Conservation (phyloP, 2,329 filamentous ascomycete genomes). For the Lasiodiplodia gonubiensis region DNA sequence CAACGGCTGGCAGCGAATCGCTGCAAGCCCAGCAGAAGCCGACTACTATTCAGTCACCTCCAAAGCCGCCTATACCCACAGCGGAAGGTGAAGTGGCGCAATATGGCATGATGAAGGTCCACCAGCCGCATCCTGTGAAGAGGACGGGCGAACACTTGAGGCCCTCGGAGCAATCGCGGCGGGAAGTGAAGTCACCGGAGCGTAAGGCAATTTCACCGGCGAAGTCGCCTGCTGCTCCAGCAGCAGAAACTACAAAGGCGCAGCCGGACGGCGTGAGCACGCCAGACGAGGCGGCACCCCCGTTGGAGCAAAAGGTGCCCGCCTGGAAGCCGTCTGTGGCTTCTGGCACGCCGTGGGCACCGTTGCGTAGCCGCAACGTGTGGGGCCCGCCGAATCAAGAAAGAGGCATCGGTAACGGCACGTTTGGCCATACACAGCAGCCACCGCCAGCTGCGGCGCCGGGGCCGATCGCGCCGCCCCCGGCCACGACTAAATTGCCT, state of each 20-base stretch:
- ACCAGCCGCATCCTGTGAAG: constrained; percentile 60
- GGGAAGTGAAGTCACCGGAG: constrained; percentile 23
- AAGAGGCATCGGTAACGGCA: constrained; percentile 76
- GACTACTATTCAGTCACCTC: constrained; percentile 46
- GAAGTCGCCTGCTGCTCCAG: constrained; percentile 3
- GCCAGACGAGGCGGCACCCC: constrained; percentile 52
- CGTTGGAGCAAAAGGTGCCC: constrained; percentile 51
- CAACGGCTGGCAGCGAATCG: constrained; percentile 1
- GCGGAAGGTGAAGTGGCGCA: constrained; percentile 63
- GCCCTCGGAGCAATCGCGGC: constrained; percentile 7
- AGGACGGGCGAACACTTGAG: constrained; percentile 33
- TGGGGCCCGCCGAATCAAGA: constrained; percentile 75
- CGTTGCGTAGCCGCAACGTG: constrained; percentile 57
- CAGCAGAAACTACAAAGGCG: not conserved
- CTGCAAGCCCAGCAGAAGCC: constrained; percentile 44
- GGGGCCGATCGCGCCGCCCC: constrained; percentile 39
- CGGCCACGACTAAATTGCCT: constrained; percentile 19
- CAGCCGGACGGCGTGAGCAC: constrained; percentile 34
- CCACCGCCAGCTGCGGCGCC: constrained; percentile 35
- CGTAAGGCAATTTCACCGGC: constrained; percentile 16
- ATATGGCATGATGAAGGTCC: constrained; percentile 68
- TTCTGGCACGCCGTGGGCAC: constrained; percentile 17
- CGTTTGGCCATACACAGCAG: constrained; percentile 65
- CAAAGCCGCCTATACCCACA: constrained; percentile 64
- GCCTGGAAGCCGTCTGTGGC: constrained; percentile 40